Conservation (phyloP, 2,329 filamentous ascomycete genomes). For the Penicillium sp. region DNA sequence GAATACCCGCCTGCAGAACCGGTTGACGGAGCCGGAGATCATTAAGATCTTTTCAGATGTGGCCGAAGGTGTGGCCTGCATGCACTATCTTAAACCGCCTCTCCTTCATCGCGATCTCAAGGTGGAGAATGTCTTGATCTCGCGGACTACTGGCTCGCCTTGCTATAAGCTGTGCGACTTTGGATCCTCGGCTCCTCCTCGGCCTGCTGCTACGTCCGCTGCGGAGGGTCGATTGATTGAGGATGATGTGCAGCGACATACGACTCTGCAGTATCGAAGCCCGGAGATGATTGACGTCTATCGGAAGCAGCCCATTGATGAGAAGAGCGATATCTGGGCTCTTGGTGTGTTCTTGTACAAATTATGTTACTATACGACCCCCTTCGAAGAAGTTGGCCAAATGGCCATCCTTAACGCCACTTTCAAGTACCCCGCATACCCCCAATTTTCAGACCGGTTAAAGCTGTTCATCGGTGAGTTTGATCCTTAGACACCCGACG, state of each 20-base stretch:
- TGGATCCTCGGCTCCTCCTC: constrained; percentile 81
- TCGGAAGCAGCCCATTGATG: constrained; percentile 91
- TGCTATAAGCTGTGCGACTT: constrained; percentile 98
- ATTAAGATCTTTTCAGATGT: constrained; percentile 95
- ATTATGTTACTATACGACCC: constrained; percentile 97
- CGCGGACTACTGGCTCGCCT: constrained; percentile 61
- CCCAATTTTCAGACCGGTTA: constrained; percentile 81
- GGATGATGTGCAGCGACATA: constrained; percentile 95
- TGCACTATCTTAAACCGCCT: constrained; percentile 97
- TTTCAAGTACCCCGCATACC: constrained; percentile 87
- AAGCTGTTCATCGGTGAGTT: constrained; percentile 83
- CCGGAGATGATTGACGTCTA: constrained; percentile 99
- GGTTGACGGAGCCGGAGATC: constrained; percentile 95
- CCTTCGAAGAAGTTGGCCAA: constrained; percentile 96
- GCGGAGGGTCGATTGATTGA: constrained; percentile 89
- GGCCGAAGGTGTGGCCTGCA: constrained; percentile 92
- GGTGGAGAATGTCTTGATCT: constrained; percentile 96
- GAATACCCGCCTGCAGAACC: constrained; percentile 96
- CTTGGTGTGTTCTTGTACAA: constrained; percentile 94
- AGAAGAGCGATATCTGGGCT: constrained; percentile 99
- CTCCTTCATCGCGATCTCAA: constrained; percentile 93
- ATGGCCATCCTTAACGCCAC: constrained; percentile 95
- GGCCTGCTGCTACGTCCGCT: constrained; percentile 79
- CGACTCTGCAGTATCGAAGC: constrained; percentile 93
- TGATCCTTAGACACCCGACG: background rate